Evolutionary conservation across 2,329 filamentous ascomycete genomes (phyloP).

Genomic region (Pezicula neosporulosa): DNA sequence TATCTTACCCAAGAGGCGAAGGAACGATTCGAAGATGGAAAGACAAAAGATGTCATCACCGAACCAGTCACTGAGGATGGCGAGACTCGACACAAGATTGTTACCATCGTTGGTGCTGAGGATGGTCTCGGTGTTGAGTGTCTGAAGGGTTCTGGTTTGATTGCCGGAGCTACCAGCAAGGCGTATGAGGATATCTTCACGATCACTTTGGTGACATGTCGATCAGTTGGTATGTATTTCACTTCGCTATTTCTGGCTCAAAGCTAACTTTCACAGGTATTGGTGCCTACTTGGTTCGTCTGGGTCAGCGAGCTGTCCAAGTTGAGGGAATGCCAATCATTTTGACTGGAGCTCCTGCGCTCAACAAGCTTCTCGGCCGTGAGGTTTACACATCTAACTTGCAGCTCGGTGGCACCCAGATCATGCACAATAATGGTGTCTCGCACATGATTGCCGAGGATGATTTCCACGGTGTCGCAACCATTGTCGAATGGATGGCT

Average conservation of each 20-base stretch:
- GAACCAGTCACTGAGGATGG: constrained; percentile 83
- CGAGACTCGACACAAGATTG: constrained; percentile 90
- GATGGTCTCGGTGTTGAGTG: constrained; percentile 98
- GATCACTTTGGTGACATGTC: constrained; percentile 93
- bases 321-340: constrained; percentile 99
- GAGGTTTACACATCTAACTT: constrained; percentile 99
- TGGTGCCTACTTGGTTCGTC: constrained; percentile 95
- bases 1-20: constrained; percentile 87
- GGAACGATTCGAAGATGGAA: constrained; percentile 78
- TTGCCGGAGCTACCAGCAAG: constrained; percentile 93
- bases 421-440: constrained; percentile 99
- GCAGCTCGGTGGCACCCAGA: constrained; percentile 99
- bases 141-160: constrained; percentile 92
- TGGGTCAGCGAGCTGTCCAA: constrained; percentile 97
- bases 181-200: constrained; percentile 99
- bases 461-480: constrained; percentile 95
- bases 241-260: neutral
- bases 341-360: constrained; percentile 90
- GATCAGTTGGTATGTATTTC: constrained; percentile 73
- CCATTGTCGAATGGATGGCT: constrained; percentile 98
- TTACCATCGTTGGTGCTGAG: constrained; percentile 87
- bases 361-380: constrained; percentile 97
- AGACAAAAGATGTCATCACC: constrained; percentile 76
- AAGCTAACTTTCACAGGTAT: constrained; percentile 59
- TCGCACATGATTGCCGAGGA: constrained; percentile 98